A percentile compares a stretch with the other conserved stretches of the same genome.
phyloP scores from a whole-genome alignment of 2,329 filamentous ascomycete species.

The Colletotrichum coccodes region DNA sequence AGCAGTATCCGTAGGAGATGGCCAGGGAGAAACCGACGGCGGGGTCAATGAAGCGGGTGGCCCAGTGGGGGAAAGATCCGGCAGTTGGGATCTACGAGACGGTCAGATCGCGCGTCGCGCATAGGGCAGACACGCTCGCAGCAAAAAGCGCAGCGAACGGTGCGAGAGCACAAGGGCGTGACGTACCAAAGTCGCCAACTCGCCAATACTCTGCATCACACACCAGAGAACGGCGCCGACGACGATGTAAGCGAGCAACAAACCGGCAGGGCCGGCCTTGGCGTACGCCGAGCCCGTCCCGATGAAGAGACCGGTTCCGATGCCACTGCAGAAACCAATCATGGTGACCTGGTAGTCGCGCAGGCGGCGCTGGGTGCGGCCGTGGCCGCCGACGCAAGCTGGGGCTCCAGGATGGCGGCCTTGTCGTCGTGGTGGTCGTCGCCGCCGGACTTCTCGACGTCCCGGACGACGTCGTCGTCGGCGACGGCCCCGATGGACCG shows the following conservation, averaged over 20 bases:
- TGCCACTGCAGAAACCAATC: conserved; percentile 58
- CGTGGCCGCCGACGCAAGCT: conserved; percentile 33
- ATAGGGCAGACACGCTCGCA: conserved; percentile 56
- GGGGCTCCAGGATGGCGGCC: conserved; percentile 28
- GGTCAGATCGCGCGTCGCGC: background rate
- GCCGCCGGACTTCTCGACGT: conserved; percentile 17
- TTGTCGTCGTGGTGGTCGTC: conserved; percentile 19
- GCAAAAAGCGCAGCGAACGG: conserved; percentile 53
- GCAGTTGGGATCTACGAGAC: conserved; percentile 29
- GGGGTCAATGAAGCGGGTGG: conserved; percentile 49
- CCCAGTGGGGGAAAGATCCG: conserved; percentile 39
- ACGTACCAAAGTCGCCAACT: conserved; percentile 47
- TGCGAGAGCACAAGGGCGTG: conserved; percentile 41
- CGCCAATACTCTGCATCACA: conserved; percentile 56
- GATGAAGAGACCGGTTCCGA: conserved; percentile 59
- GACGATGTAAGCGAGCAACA: conserved; percentile 55
- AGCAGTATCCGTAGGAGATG: conserved; percentile 58
- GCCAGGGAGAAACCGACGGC: conserved; percentile 55
- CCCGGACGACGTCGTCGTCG: conserved; percentile 10
- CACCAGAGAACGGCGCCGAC: conserved; percentile 57
- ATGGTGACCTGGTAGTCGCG: conserved; percentile 57
- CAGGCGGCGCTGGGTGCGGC: conserved; percentile 33
- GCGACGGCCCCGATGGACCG: conserved; percentile 20
- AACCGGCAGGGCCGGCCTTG: conserved; percentile 52
- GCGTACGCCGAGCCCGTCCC: conserved; percentile 52